These are phyloP conservation scores for Aspergillus sojae DNA, from an alignment of 2,329 filamentous ascomycete genomes.

Conservation along the genomic window DNA sequence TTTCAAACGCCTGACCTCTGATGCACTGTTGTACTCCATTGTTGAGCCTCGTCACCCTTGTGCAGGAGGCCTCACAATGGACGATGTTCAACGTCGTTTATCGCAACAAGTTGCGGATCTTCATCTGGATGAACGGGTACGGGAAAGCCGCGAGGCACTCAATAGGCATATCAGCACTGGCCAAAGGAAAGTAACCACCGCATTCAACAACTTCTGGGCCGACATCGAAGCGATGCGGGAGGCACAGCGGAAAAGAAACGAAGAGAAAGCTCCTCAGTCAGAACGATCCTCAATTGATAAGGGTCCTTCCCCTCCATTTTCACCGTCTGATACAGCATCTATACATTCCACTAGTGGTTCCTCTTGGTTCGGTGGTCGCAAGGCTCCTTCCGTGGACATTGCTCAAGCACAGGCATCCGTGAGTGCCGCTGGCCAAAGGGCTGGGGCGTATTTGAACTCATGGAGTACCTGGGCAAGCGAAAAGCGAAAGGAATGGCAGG, in stretches of 20 bases:
- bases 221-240: conserved; percentile 85
- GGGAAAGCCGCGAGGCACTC: conserved; percentile 78
- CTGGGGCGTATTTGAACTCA: conserved; percentile 65
- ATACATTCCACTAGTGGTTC: conserved; percentile 18
- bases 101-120: conserved; percentile 91
- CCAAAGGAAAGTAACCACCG: conserved; percentile 80
- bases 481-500: conserved; percentile 50
- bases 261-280: conserved; percentile 36
- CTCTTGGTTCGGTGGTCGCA: conserved; percentile 35
- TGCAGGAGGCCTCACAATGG: conserved; percentile 87
- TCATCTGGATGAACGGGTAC: conserved; percentile 87
- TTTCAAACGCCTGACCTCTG: conserved; percentile 73
- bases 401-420: conserved; percentile 58
- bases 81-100: conserved; percentile 88
- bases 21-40: conserved; percentile 90
- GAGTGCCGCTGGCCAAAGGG: conserved; percentile 56
- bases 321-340: conserved; percentile 29
- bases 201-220: conserved; percentile 85
- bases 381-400: conserved; percentile 50
- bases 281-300: conserved; percentile 35
- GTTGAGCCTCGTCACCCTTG: conserved; percentile 92
- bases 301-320: conserved; percentile 27
- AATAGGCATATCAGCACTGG: conserved; percentile 89
- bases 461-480: conserved; percentile 64
- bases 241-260: conserved; percentile 62